A percentile compares a stretch with the other conserved stretches of the same genome.
These are phyloP conservation scores for Diplogelasinospora grovesii DNA, from an alignment of 495 filamentous ascomycete species.

Conservation along the genomic window DNA sequence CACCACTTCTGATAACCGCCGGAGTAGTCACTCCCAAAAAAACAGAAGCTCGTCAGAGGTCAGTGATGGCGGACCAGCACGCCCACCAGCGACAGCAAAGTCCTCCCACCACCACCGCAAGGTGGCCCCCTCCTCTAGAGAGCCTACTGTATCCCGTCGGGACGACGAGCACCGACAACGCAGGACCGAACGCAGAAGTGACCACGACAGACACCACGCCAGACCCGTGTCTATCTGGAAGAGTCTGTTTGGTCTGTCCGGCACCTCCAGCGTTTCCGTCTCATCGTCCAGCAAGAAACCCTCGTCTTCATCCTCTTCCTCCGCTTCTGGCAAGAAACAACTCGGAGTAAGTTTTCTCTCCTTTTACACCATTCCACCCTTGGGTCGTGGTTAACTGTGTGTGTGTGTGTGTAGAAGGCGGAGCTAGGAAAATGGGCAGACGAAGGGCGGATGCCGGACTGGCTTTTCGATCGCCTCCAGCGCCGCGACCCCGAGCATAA, in stretches of 20 bases:
- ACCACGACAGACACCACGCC: slow-evolving; percentile 7
- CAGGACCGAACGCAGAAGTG: background rate
- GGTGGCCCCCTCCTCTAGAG: too few relatives aligned
- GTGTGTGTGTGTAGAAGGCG: slow-evolving; percentile 25
- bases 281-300: slow-evolving; percentile 6
- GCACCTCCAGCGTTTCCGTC: slow-evolving; percentile 6
- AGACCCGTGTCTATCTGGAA: slow-evolving; percentile 21
- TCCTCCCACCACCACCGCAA: background rate
- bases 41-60: too few relatives aligned
- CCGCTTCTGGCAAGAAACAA: slow-evolving; percentile 14
- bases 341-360: slow-evolving; percentile 12
- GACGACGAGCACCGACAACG: slow-evolving; percentile 1
- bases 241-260: slow-evolving; percentile 20
- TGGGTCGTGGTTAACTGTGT: background rate
- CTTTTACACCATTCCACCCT: background rate
- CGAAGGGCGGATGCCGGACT: slow-evolving; percentile 81
- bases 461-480: slow-evolving; percentile 61
- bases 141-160: too few relatives aligned
- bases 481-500: too few relatives aligned
- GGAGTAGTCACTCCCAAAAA: too few relatives aligned
- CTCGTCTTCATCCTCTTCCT: too few relatives aligned
- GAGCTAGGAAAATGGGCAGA: slow-evolving; percentile 83
- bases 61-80: too few relatives aligned
- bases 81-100: too few relatives aligned
- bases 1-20: background rate